Conservation (phyloP, 108 stramenopile species). For the Cylindrotheca fusiformis region DNA sequence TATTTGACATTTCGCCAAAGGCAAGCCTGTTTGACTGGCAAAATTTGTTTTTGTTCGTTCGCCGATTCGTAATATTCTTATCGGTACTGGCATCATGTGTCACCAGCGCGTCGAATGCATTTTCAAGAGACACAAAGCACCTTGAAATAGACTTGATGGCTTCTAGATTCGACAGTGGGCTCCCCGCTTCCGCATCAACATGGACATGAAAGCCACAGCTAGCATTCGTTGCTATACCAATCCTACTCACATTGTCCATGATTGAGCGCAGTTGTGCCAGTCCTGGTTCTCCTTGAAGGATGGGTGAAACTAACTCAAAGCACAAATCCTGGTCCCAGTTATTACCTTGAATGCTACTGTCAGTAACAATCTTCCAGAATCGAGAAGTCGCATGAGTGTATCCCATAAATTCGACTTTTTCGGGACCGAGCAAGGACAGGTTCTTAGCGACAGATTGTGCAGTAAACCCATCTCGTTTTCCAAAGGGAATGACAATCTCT, state of each 20-base stretch:
- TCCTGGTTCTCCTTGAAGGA: constrained; percentile 3
- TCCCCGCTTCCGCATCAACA: constrained; percentile 5
- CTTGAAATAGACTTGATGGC: not conserved
- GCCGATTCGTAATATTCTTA: not conserved
- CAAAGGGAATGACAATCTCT: constrained; percentile 10
- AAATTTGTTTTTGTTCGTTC: not conserved
- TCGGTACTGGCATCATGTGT: not conserved
- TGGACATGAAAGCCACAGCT: constrained; percentile 17
- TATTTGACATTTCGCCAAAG: constrained; percentile 10
- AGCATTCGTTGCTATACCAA: constrained; percentile 14
- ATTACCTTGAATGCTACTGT: constrained; percentile 2
- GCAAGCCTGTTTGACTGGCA: constrained; percentile 8
- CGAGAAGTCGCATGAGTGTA: constrained; percentile 10
- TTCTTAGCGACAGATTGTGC: not conserved
- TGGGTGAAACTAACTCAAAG: constrained; percentile 19
- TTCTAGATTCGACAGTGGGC: not conserved
- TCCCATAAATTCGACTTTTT: not conserved
- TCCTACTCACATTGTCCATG: constrained; percentile 6
- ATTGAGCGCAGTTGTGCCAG: not conserved
- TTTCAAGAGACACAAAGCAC: constrained; percentile 17
- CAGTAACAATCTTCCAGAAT: constrained; percentile 20
- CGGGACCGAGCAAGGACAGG: constrained; percentile 4
- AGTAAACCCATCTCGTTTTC: constrained; percentile 13
- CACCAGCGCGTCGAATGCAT: constrained; percentile 14
- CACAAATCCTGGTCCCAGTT: constrained; percentile 13